Evolutionary conservation across 441 rosid genomes (phyloP), one percentile per base, ranked within the genome.

Genomic region (Arabidopsis hybrid): DNA sequence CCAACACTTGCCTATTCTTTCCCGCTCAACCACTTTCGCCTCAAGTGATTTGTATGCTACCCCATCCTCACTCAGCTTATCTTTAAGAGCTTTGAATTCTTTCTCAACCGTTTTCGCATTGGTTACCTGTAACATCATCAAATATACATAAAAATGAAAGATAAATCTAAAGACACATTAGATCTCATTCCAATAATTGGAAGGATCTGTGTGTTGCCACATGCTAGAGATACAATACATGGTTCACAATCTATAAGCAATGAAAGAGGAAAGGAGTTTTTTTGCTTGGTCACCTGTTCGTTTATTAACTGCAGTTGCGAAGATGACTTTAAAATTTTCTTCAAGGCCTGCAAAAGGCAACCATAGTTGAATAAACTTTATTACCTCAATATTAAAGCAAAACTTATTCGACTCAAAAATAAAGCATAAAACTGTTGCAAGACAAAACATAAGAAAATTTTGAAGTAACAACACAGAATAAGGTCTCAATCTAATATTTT

Each of bases 81-180:
- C 81, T 81, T 86, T 91, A 59, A 89, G 75, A 51, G 85, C 82
- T 80, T 89, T 95, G 36, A 76, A 76, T 47, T 95, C 96, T 67
- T 87, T 89, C 80, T 92, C 99, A 50, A 85, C 82, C 42, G 93
- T 74, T 87, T 95, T 91, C 12, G 92, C 89, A 67, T 93, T 83
- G 46, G 89, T 86, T 53, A 85, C 86, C 98, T 92, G 61, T 69
- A 49, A 46, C 43, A 67, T 61, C 12, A 49, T 71, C 62, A 70
- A 65, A 32, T 59, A 67, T 69, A 74, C 43, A 39, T 6, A 67
- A 29, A 42, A 50, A 56, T 8, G 4, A 7, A 60, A 16, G 21
- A 59, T 14, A n/a, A n/a, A 53, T 53, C 49, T 65, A 65, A 51
- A 35, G 45, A 66, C 2, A 60, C 34, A 34, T 26, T 29, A 36